Percentiles rank a stretch among this genome's conserved stretches.
Conservation (phyloP, 768 basidiomycete genomes). For the Peribolospora baueri region DNA sequence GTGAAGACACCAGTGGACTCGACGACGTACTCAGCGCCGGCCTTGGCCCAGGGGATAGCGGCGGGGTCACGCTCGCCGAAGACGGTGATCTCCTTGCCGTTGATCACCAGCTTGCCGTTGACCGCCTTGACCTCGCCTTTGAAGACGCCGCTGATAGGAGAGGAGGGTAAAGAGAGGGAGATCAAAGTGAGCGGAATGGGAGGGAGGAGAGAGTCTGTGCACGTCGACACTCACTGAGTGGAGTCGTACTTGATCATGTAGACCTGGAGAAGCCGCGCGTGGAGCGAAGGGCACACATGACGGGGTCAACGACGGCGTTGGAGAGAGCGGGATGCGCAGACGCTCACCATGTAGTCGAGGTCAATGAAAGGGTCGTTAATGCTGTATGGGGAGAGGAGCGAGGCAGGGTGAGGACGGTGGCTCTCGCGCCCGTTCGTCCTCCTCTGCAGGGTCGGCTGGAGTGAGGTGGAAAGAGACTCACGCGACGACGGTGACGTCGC, state of each 20-base stretch:
- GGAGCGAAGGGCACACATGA: not conserved
- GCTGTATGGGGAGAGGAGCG: not conserved
- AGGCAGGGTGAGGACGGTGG: not conserved
- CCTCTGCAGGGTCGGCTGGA: not conserved
- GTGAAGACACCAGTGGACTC: conserved; percentile 99
- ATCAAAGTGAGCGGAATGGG: too few species aligned
- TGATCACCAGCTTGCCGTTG: conserved; percentile 71
- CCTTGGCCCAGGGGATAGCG: conserved; percentile 53
- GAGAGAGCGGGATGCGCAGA: too few species aligned
- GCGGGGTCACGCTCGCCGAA: conserved; percentile 69
- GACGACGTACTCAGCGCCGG: conserved; percentile 75
- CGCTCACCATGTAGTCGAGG: conserved; percentile 72
- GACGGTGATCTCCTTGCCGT: conserved; percentile 51
- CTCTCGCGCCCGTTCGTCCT: not conserved
- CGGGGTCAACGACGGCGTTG: not conserved
- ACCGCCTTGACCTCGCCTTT: conserved; percentile 54
- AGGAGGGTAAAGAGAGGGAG: too few species aligned
- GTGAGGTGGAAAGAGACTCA: conserved; percentile 23
- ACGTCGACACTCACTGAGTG: conserved; percentile 28
- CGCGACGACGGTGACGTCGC: conserved; percentile 71
- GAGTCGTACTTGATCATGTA: conserved; percentile 99
- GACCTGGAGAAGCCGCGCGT: conserved; percentile 27
- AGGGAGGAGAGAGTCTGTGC: too few species aligned
- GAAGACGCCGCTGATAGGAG: conserved; percentile 36
- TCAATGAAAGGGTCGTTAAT: conserved; percentile 73